These are phyloP conservation scores for Blastomyces parvus DNA, from an alignment of 2,329 filamentous ascomycete species.

Conservation along the genomic window DNA sequence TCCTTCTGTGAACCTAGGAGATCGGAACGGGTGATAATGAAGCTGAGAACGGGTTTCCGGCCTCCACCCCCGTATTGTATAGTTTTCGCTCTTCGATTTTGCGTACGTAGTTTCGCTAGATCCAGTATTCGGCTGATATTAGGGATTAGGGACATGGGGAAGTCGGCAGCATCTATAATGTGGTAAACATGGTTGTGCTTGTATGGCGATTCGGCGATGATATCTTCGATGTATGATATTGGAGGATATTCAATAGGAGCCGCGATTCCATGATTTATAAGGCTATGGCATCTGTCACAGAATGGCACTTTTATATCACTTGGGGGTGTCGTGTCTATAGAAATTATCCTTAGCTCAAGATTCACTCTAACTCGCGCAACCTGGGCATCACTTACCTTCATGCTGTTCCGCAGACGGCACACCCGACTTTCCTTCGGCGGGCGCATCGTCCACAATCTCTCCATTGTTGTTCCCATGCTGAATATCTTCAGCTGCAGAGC, in stretches of 20 bases:
- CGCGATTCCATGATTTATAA: conserved; percentile 65
- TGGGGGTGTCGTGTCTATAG: not conserved
- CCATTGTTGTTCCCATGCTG: not conserved
- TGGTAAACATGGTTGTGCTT: conserved; percentile 93
- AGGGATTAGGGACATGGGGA: conserved; percentile 84
- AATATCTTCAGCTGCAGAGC: conserved; percentile 4
- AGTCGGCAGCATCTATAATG: conserved; percentile 88
- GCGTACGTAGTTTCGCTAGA: conserved; percentile 63
- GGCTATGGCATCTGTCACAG: conserved; percentile 78
- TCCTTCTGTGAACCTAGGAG: conserved; percentile 73
- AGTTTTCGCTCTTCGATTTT: conserved; percentile 65
- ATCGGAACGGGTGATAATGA: conserved; percentile 84
- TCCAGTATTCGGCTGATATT: conserved; percentile 61
- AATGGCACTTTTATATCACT: conserved; percentile 42
- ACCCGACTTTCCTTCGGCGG: conserved; percentile 7
- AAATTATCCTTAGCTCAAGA: not conserved
- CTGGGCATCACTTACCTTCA: not conserved
- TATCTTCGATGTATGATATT: conserved; percentile 69
- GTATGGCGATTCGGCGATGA: conserved; percentile 78
- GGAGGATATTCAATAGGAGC: conserved; percentile 69
- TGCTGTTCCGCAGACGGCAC: conserved; percentile 13
- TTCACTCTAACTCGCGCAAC: not conserved
- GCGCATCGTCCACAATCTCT: not conserved
- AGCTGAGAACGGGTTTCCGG: conserved; percentile 71
- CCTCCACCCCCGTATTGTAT: conserved; percentile 57